These are phyloP conservation scores for Trichomonas gallinae DNA, from an alignment of 208 protist species.

Conservation along the genomic window DNA sequence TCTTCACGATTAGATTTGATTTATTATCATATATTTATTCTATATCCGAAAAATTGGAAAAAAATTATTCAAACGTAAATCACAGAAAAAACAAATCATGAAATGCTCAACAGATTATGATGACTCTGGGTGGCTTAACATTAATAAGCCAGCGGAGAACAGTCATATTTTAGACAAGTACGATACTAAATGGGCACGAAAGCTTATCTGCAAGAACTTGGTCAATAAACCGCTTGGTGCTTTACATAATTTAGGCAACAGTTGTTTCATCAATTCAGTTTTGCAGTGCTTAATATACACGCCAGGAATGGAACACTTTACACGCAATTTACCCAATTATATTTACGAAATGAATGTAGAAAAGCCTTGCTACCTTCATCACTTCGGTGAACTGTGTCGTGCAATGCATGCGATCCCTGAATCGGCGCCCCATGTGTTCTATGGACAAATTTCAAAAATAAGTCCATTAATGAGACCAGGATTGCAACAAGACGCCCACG, in stretches of 20 bases:
- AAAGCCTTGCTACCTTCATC: not conserved
- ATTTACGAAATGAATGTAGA: not conserved
- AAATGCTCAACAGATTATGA: not conserved
- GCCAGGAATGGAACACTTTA: not conserved
- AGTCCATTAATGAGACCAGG: not conserved
- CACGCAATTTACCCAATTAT: not conserved
- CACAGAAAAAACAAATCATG: not conserved
- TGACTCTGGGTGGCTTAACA: not conserved
- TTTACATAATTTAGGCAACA: not conserved
- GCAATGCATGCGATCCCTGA: not conserved
- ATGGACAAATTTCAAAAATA: not conserved
- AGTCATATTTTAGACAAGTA: not conserved
- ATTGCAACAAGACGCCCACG: slow-evolving; percentile 3
- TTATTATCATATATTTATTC: no score
- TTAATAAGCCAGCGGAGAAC: not conserved
- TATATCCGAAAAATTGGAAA: no score
- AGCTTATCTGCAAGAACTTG: not conserved
- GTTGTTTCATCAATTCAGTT: not conserved
- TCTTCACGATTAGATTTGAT: no score
- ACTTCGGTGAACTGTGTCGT: not conserved
- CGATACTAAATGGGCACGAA: not conserved
- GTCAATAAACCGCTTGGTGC: not conserved
- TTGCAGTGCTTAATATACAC: not conserved
- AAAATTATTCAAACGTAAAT: not conserved
- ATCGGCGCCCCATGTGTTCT: not conserved